Conservation (phyloP, 345 rosid species). For the Eucalyptus sp. region DNA sequence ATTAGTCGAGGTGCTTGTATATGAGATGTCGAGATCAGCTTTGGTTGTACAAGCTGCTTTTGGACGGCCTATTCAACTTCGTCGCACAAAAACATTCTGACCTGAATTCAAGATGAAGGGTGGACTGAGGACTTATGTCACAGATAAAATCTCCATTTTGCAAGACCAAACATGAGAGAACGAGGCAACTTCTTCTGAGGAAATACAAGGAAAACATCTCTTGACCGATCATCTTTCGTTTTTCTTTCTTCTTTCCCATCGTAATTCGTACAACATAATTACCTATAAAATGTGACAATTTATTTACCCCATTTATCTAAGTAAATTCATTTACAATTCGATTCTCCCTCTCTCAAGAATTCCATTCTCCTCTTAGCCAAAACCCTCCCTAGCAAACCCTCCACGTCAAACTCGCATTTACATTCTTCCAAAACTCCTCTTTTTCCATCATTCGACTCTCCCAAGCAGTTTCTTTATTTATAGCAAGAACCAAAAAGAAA, state of each 20-base stretch:
- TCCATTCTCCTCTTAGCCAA: not conserved
- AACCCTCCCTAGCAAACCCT: not conserved
- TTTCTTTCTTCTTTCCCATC: fast-evolving
- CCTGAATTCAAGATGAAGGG: fast-evolving
- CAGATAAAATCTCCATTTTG: not conserved
- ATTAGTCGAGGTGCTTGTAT: fast-evolving
- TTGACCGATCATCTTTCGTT: fast-evolving
- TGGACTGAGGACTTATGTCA: fast-evolving
- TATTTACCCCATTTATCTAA: not conserved
- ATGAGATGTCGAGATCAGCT: not conserved
- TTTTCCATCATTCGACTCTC: not conserved
- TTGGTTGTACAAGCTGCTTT: fast-evolving
- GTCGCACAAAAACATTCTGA: fast-evolving
- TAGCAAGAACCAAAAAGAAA: not conserved
- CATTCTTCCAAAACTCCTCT: not conserved
- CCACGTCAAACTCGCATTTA: fast-evolving
- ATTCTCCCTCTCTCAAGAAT: not conserved
- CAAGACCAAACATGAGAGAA: not conserved
- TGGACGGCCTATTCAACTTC: not conserved
- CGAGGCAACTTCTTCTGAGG: fast-evolving
- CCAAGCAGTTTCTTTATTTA: not conserved
- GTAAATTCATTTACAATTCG: not conserved
- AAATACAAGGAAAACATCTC: too few relatives aligned
- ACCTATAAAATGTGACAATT: not conserved
- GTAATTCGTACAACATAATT: too few relatives aligned